Percentiles rank a stretch among this genome's conserved stretches.
Conservation (phyloP, 106 monocot species). For the Agapanthus africanus region DNA sequence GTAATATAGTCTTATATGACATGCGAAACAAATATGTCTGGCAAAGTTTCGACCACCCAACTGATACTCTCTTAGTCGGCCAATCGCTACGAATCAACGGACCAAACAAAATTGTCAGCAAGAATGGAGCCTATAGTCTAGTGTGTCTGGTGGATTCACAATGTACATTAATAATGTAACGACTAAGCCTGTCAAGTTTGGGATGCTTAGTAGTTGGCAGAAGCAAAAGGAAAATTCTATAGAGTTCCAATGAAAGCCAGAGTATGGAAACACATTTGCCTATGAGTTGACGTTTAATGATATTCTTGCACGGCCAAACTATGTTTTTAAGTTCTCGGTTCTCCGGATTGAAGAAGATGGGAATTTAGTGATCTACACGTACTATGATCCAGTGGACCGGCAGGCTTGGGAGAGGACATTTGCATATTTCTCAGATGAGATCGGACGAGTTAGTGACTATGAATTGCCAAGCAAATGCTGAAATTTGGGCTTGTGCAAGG, state of each 20-base stretch:
- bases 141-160: slow-evolving; percentile 19
- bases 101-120: slow-evolving; percentile 26
- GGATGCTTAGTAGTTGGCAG: slow-evolving; percentile 4
- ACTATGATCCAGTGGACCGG: slow-evolving; percentile 43
- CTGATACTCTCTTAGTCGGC: slow-evolving; percentile 47
- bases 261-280: slow-evolving; percentile 1
- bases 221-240: neutral
- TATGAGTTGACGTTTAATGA: slow-evolving; percentile 15
- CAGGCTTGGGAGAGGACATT: slow-evolving; percentile 39
- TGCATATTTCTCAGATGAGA: slow-evolving; percentile 27
- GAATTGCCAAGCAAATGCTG: slow-evolving; percentile 38
- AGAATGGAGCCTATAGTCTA: slow-evolving; percentile 27
- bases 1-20: slow-evolving; percentile 44
- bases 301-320: slow-evolving; percentile 36
- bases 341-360: slow-evolving; percentile 40
- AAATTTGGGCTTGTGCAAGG: slow-evolving; percentile 30
- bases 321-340: slow-evolving; percentile 31
- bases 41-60: slow-evolving; percentile 66
- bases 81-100: slow-evolving; percentile 28
- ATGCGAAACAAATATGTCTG: slow-evolving; percentile 17
- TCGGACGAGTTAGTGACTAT: slow-evolving; percentile 22
- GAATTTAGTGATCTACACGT: slow-evolving; percentile 37
- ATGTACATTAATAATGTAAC: slow-evolving; percentile 30
- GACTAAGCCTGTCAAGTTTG: slow-evolving; percentile 25
- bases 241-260: slow-evolving; percentile 10